A percentile compares a stretch with the other conserved stretches of the same genome.
Evolutionary conservation across 1,139 yeast species (phyloP).

Genomic region (Magnusiomyces ingens): DNA sequence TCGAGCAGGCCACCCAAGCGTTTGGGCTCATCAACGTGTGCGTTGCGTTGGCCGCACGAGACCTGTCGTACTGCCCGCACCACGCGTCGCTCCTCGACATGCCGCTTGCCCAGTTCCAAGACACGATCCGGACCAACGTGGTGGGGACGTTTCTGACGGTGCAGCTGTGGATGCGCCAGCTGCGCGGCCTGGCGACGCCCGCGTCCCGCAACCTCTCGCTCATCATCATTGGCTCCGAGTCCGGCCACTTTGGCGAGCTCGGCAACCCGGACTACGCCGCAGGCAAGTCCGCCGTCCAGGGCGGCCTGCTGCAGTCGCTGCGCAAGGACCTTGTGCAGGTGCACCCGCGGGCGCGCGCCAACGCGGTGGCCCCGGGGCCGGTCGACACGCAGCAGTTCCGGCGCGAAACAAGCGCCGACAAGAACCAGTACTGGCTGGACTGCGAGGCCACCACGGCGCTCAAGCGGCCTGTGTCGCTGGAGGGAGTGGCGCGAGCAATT

Average conservation of each 20-base stretch:
- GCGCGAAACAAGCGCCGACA: constrained; percentile 9
- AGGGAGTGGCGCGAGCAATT: constrained; percentile 14
- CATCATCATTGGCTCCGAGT: constrained; percentile 16
- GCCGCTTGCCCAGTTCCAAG: constrained; percentile 14
- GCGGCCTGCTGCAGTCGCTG: constrained; percentile 13
- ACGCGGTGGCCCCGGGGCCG: constrained; percentile 17
- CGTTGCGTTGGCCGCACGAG: constrained; percentile 15
- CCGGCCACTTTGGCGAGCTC: constrained; percentile 16
- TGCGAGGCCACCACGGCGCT: constrained; percentile 16
- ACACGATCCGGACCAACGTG: constrained; percentile 12
- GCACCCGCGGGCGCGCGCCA: constrained; percentile 14
- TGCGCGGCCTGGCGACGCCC: constrained; percentile 2
- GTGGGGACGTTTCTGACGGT: constrained; percentile 13
- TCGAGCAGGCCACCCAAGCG: constrained; percentile 7
- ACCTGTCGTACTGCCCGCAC: constrained; percentile 13
- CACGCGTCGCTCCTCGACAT: constrained; percentile 10
- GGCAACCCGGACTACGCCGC: constrained; percentile 17
- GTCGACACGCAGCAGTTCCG: constrained; percentile 15
- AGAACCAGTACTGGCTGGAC: constrained; percentile 14
- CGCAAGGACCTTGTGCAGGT: constrained; percentile 13
- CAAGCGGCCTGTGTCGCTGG: constrained; percentile 12
- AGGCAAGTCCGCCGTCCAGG: constrained; percentile 15
- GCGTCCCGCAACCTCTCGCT: constrained; percentile 10
- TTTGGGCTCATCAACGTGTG: constrained; percentile 16
- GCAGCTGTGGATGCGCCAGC: constrained; percentile 10